A percentile compares a stretch with the other conserved stretches of the same genome.
Evolutionary conservation across 1,284 basidiomycete genomes (phyloP).

Genomic region (Leccinum pachyderme): DNA sequence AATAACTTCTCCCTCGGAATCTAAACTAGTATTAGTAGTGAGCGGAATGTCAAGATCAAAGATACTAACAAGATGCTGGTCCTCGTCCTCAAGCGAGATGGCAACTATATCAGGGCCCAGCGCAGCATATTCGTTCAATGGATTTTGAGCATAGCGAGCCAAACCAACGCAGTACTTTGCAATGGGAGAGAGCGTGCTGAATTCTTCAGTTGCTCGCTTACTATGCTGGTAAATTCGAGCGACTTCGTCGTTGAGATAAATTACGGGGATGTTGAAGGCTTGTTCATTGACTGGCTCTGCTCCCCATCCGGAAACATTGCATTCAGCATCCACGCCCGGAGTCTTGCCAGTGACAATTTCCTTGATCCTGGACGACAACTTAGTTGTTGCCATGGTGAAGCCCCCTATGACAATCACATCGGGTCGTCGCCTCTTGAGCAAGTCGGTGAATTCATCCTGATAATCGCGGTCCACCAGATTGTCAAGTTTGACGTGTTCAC

Average conservation of each 20-base stretch:
- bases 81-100: conserved; percentile 79
- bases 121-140: conserved; percentile 91
- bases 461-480: conserved; percentile 74
- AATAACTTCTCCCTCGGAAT: conserved; percentile 85
- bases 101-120: conserved; percentile 80
- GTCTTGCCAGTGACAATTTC: conserved; percentile 41
- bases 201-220: conserved; percentile 83
- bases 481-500: conserved; percentile 87
- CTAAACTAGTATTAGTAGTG: conserved; percentile 39
- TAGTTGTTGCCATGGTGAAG: conserved; percentile 79
- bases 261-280: conserved; percentile 65
- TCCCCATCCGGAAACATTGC: conserved; percentile 33
- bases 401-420: conserved; percentile 91
- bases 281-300: conserved; percentile 40
- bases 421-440: conserved; percentile 80
- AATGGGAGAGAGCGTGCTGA: conserved; percentile 74
- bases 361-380: conserved; percentile 66
- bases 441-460: conserved; percentile 74
- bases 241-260: conserved; percentile 88
- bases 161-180: conserved; percentile 95
- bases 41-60: neutral
- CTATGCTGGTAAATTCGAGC: conserved; percentile 95
- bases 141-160: conserved; percentile 92
- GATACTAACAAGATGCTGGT: conserved; percentile 77
- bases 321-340: conserved; percentile 24